Percentiles rank a stretch among this genome's conserved stretches.
phyloP scores from a whole-genome alignment of 2,329 filamentous ascomycete genomes.

The Tricladium varicosporioides region DNA sequence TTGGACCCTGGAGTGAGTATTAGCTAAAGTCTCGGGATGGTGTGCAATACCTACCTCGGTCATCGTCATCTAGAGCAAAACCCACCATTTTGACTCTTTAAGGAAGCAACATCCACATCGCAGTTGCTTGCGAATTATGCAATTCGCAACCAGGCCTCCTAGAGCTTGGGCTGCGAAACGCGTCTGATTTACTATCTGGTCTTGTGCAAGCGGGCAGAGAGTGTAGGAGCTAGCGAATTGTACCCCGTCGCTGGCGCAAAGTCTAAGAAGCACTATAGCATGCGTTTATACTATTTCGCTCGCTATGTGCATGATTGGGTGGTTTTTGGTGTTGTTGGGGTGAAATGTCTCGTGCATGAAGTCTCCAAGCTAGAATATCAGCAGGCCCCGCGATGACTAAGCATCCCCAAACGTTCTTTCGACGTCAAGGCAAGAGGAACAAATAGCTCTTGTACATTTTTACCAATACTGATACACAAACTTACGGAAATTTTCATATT shows the following conservation, averaged over 20 bases:
- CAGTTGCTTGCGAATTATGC: not conserved
- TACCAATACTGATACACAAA: too few species aligned
- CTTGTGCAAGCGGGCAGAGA: not conserved
- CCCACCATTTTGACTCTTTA: slow-evolving; percentile 28
- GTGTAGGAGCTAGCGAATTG: not conserved
- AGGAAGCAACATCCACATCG: slow-evolving; percentile 15
- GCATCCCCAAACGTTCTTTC: not conserved
- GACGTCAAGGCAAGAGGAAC: too few species aligned
- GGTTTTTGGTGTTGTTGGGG: not conserved
- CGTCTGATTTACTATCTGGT: not conserved
- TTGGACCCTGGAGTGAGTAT: slow-evolving; percentile 35
- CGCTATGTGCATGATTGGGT: not conserved
- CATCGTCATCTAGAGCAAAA: slow-evolving; percentile 34
- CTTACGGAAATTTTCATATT: too few species aligned
- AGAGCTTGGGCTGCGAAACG: not conserved
- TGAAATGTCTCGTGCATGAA: not conserved
- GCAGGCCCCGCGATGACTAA: not conserved
- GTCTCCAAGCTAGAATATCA: not conserved
- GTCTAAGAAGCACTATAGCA: not conserved
- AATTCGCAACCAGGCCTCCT: not conserved
- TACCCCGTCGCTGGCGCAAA: not conserved
- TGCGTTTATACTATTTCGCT: too few species aligned
- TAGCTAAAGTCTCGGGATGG: not conserved
- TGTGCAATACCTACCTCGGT: slow-evolving; percentile 25
- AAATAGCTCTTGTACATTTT: too few species aligned